Evolutionary conservation across 164 flowering plant species (phyloP).

Genomic region (Aristolochia fimbriata): DNA sequence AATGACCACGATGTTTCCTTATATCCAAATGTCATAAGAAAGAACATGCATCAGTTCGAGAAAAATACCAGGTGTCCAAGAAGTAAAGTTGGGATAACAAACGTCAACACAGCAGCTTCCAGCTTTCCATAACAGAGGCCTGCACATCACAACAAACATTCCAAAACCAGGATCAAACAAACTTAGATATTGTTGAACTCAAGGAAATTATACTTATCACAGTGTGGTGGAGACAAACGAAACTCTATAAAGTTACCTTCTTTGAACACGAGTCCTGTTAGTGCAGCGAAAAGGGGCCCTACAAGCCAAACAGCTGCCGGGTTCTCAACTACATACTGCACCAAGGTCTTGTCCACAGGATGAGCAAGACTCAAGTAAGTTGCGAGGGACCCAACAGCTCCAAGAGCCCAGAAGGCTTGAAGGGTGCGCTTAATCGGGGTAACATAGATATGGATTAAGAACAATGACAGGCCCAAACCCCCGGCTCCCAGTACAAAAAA

Average conservation of each 20-base stretch:
- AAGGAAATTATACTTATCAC: too few relatives aligned
- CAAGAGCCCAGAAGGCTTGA: constrained; percentile 82
- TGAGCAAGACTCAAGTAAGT: constrained; percentile 43
- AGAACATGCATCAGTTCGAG: neutral
- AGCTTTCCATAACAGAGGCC: constrained; percentile 97
- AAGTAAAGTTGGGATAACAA: constrained; percentile 64
- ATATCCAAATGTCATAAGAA: neutral
- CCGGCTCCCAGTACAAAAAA: constrained; percentile 56
- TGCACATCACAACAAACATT: constrained; percentile 12
- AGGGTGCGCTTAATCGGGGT: constrained; percentile 87
- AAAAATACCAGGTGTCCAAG: constrained; percentile 87
- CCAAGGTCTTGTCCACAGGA: constrained; percentile 52
- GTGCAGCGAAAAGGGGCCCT: constrained; percentile 89
- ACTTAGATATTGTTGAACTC: neutral
- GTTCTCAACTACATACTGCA: constrained; percentile 53
- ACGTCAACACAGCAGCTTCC: constrained; percentile 83
- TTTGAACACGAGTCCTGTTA: constrained; percentile 94
- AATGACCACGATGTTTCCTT: neutral
- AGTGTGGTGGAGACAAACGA: neutral
- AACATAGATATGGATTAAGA: constrained; percentile 87
- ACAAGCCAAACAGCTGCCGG: constrained; percentile 81
- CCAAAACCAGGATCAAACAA: neutral
- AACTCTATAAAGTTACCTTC: constrained; percentile 52
- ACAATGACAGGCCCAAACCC: constrained; percentile 76
- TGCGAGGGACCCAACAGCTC: constrained; percentile 63